These are phyloP conservation scores for Leptographium galeiforme DNA, from an alignment of 2,329 filamentous ascomycete genomes.

Conservation along the genomic window DNA sequence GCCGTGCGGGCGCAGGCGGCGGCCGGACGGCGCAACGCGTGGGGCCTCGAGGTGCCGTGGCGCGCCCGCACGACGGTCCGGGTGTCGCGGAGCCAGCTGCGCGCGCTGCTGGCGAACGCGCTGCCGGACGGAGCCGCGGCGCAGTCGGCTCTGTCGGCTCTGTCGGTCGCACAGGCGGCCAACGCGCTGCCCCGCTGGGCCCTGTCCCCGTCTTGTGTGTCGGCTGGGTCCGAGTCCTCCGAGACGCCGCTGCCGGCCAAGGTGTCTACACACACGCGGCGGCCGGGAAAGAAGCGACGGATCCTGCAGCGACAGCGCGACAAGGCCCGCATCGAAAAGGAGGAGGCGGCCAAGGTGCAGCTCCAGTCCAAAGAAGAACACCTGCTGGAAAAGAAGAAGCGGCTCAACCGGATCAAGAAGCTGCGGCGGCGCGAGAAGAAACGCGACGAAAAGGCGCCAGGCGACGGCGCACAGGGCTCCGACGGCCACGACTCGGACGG, in stretches of 20 bases:
- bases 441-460: constrained; percentile 19
- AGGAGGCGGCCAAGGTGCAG: constrained; percentile 25
- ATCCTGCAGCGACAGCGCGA: constrained; percentile 34
- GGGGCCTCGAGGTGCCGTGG: constrained; percentile 50
- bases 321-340: constrained; percentile 26
- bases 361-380: constrained; percentile 39
- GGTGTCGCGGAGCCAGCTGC: constrained; percentile 14
- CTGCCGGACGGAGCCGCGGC: background rate
- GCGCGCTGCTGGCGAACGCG: constrained; percentile 8
- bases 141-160: background rate
- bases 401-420: constrained; percentile 47
- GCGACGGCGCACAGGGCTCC: background rate
- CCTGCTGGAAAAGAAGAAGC: constrained; percentile 47
- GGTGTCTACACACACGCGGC: constrained; percentile 19
- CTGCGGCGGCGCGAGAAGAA: constrained; percentile 43
- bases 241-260: background rate
- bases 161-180: background rate
- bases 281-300: constrained; percentile 46
- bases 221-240: constrained; percentile 2
- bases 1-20: constrained; percentile 26
- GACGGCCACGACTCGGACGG: background rate
- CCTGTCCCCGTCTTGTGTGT: too few species aligned
- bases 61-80: constrained; percentile 31
- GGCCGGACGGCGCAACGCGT: constrained; percentile 29
- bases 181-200: constrained; percentile 9